Evolutionary conservation across 495 filamentous ascomycete species (phyloP).

Genomic region (Tuber aestivum): DNA sequence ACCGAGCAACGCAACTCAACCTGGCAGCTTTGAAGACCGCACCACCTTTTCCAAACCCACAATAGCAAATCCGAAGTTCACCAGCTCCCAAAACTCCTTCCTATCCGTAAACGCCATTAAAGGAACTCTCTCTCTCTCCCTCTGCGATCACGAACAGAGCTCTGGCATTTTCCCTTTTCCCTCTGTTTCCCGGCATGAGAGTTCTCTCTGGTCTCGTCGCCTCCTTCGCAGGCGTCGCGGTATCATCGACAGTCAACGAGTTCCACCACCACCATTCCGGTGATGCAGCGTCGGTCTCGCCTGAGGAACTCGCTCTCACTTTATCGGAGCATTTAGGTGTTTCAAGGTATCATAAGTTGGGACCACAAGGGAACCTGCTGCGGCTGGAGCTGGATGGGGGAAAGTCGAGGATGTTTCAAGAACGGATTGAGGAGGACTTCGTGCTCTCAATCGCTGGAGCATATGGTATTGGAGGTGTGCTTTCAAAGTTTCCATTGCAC

Average conservation of each 20-base stretch:
- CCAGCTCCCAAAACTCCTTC: slow-evolving; percentile 17
- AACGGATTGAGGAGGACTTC: slow-evolving; percentile 27
- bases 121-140: background rate
- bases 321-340: slow-evolving; percentile 36
- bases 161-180: background rate
- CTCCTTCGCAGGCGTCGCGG: slow-evolving; percentile 27
- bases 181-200: slow-evolving; percentile 28
- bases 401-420: slow-evolving; percentile 10
- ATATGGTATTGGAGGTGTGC: background rate
- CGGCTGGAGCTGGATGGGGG: slow-evolving; percentile 20
- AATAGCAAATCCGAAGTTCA: slow-evolving; percentile 15
- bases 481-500: background rate
- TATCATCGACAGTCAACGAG: slow-evolving; percentile 19
- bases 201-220: slow-evolving; percentile 30
- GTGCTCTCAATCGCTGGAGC: slow-evolving; percentile 33
- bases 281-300: slow-evolving; percentile 25
- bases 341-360: slow-evolving; percentile 30
- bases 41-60: background rate
- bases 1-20: background rate
- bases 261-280: slow-evolving; percentile 8
- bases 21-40: background rate
- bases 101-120: background rate
- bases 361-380: slow-evolving; percentile 24
- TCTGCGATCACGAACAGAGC: background rate
- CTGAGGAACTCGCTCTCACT: slow-evolving; percentile 35